phyloP scores from a whole-genome alignment of 768 basidiomycete genomes.

The Tylopilus sp. region DNA sequence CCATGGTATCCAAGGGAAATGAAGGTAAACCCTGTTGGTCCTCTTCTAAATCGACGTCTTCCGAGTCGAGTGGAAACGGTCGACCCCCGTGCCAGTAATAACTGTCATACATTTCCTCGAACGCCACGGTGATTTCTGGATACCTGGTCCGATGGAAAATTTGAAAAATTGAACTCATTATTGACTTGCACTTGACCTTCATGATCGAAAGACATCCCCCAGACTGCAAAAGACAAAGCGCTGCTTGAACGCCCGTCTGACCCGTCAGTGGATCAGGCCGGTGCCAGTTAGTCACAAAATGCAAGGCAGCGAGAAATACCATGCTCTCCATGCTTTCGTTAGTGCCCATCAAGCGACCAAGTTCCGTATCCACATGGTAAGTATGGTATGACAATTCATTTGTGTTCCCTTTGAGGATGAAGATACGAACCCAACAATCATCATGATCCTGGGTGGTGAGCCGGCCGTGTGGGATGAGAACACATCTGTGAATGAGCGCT shows the following conservation, averaged over 20 bases:
- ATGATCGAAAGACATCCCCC: not conserved
- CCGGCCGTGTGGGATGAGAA: not conserved
- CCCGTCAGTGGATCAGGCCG: not conserved
- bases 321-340: not conserved
- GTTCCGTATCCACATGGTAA: not conserved
- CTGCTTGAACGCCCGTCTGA: not conserved
- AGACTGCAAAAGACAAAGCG: not conserved
- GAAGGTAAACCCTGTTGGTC: too few species aligned
- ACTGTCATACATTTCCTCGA: not conserved
- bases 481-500: not conserved
- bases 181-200: too few species aligned
- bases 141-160: not conserved
- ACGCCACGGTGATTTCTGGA: not conserved
- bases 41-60: too few species aligned
- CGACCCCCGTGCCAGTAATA: not conserved
- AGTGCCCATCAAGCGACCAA: not conserved
- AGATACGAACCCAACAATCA: not conserved
- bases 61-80: too few species aligned
- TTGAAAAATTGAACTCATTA: not conserved
- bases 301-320: not conserved
- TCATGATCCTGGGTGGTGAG: too few species aligned
- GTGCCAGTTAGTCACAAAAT: not conserved
- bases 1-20: too few species aligned
- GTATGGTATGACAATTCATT: too few species aligned
- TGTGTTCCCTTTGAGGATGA: too few species aligned